Conservation (phyloP, 352 stramenopile genomes). For the Globisporangium nodosum region DNA sequence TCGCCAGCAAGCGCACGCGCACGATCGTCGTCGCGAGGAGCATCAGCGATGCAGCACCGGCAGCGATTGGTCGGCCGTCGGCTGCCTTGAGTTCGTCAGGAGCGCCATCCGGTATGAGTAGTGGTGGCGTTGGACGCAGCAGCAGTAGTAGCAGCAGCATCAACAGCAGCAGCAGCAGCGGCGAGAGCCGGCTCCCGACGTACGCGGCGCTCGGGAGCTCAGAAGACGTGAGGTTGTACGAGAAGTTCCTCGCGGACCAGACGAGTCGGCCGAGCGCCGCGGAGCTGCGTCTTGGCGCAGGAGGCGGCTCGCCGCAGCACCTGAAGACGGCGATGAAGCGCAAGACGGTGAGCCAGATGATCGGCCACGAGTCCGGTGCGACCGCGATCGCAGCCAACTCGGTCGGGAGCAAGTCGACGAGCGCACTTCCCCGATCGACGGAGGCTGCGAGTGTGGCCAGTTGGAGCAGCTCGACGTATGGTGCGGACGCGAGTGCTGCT, state of each 20-base stretch:
- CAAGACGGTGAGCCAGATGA: conserved; percentile 24
- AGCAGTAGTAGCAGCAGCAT: conserved; percentile 1
- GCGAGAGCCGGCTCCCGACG: conserved; percentile 35
- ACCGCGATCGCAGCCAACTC: not conserved
- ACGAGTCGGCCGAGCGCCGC: conserved; percentile 19
- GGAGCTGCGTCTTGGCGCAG: conserved; percentile 16
- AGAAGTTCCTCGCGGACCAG: conserved; percentile 51
- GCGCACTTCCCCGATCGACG: conserved; percentile 1
- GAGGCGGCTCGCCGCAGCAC: conserved; percentile 12
- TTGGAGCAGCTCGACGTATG: not conserved
- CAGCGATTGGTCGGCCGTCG: not conserved
- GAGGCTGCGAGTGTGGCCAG: not conserved
- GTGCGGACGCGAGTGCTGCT: not conserved
- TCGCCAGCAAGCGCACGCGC: conserved; percentile 29
- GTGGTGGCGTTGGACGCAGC: not conserved
- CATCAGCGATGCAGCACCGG: conserved; percentile 18
- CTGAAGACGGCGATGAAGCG: conserved; percentile 31
- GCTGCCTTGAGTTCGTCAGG: too few species aligned
- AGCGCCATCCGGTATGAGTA: too few species aligned
- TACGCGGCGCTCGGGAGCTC: conserved; percentile 59
- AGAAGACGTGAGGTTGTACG: conserved; percentile 54
- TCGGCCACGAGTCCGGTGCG: not conserved
- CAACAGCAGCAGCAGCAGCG: conserved; percentile 2
- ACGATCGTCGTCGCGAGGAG: conserved; percentile 53
- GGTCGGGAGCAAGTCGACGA: conserved; percentile 3